These are phyloP conservation scores for Aspergillus leporis DNA, from an alignment of 495 filamentous ascomycete species.

Conservation along the genomic window DNA sequence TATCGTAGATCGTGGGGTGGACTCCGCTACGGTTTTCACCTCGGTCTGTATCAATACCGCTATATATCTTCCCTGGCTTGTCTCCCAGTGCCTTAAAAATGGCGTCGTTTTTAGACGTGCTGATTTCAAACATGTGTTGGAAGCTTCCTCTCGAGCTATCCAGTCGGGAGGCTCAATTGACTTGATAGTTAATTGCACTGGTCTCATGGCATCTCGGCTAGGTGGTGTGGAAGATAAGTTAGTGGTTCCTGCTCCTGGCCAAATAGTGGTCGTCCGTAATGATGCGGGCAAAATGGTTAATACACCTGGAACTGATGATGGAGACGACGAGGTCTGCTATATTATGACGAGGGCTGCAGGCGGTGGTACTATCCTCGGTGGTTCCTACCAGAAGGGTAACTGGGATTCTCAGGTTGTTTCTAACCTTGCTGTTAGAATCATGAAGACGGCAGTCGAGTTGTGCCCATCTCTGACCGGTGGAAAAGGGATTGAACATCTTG, in stretches of 20 bases:
- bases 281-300: slow-evolving; percentile 62
- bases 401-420: slow-evolving; percentile 78
- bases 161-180: slow-evolving; percentile 60
- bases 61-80: slow-evolving; percentile 81
- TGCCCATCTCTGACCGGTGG: slow-evolving; percentile 64
- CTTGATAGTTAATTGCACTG: slow-evolving; percentile 78
- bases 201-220: slow-evolving; percentile 64
- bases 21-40: slow-evolving; percentile 73
- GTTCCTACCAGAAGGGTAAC: slow-evolving; percentile 71
- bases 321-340: slow-evolving; percentile 69
- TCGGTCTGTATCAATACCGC: slow-evolving; percentile 91
- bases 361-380: slow-evolving; percentile 75
- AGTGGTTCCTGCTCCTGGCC: slow-evolving; percentile 73
- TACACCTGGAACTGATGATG: slow-evolving; percentile 72
- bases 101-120: slow-evolving; percentile 65
- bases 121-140: slow-evolving; percentile 62
- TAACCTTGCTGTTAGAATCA: slow-evolving; percentile 74
- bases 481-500: slow-evolving; percentile 68
- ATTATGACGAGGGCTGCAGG: slow-evolving; percentile 78
- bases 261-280: slow-evolving; percentile 84
- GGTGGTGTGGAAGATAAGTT: slow-evolving; percentile 77
- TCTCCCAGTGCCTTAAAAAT: slow-evolving; percentile 68
- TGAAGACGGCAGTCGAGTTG: slow-evolving; percentile 69
- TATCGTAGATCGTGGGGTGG: slow-evolving; percentile 58
- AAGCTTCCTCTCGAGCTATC: slow-evolving; percentile 51